Conservation (phyloP, 1,284 basidiomycete genomes). For the Puccinia coronata region DNA sequence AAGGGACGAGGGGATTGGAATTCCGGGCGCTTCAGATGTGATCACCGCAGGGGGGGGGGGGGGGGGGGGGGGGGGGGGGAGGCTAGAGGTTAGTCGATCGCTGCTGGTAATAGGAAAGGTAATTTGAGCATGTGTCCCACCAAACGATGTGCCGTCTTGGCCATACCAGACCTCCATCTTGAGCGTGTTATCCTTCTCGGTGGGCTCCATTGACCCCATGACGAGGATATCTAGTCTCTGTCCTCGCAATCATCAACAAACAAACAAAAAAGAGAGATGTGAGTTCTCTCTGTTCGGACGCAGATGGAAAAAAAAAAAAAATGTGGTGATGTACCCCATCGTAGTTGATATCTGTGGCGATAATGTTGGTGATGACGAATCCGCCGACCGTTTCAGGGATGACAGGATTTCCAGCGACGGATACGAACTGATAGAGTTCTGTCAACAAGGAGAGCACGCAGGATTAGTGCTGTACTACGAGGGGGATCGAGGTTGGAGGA, state of each 20-base stretch:
- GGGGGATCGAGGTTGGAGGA: neutral
- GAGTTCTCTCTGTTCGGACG: no score
- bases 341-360: constrained; percentile 43
- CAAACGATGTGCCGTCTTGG: constrained; percentile 24
- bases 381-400: constrained; percentile 21
- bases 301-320: neutral
- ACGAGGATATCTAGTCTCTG: constrained; percentile 30
- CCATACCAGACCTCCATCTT: constrained; percentile 44
- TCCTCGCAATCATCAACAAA: neutral
- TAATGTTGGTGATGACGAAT: constrained; percentile 48
- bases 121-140: no score
- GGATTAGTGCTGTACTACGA: neutral
- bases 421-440: constrained; percentile 34
- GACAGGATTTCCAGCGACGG: constrained; percentile 30
- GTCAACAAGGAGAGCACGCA: neutral
- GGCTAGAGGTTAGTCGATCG: no score
- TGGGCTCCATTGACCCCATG: constrained; percentile 24
- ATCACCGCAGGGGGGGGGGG: neutral
- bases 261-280: neutral
- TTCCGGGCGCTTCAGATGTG: constrained; percentile 49
- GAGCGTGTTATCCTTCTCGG: neutral
- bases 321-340: constrained; percentile 21
- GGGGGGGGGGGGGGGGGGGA: no score
- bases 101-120: no score
- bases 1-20: constrained; percentile 68